Conservation (phyloP, 2,329 filamentous ascomycete species). For the Sporothrix globosa region DNA sequence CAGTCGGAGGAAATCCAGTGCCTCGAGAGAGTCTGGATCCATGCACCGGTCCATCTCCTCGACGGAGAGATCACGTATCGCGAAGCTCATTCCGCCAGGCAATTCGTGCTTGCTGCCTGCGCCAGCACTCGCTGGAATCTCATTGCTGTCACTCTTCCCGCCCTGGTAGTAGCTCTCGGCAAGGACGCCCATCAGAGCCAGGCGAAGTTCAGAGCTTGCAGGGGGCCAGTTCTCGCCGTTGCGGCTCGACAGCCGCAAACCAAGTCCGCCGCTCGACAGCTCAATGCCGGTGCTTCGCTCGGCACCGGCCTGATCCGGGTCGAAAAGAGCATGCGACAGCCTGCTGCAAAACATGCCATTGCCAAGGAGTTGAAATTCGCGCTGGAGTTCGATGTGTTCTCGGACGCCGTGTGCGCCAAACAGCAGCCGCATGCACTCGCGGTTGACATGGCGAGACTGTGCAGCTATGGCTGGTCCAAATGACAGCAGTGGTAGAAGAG, state of each 20-base stretch:
- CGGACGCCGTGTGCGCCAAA: constrained; percentile 74
- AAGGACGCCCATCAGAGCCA: constrained; percentile 84
- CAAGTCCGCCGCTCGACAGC: constrained; percentile 73
- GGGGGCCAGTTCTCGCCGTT: constrained; percentile 79
- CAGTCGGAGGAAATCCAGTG: constrained; percentile 88
- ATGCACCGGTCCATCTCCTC: constrained; percentile 82
- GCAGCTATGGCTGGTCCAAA: constrained; percentile 73
- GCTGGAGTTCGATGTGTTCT: constrained; percentile 73
- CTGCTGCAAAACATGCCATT: constrained; percentile 82
- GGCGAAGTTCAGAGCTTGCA: constrained; percentile 86
- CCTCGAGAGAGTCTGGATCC: constrained; percentile 79
- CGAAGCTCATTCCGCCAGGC: constrained; percentile 76
- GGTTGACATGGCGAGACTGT: constrained; percentile 77
- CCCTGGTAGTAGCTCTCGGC: constrained; percentile 66
- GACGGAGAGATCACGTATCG: constrained; percentile 76
- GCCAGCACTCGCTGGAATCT: neutral
- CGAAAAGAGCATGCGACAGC: constrained; percentile 81
- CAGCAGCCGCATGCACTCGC: constrained; percentile 72
- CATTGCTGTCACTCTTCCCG: neutral
- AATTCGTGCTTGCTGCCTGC: constrained; percentile 47
- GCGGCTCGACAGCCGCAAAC: constrained; percentile 77
- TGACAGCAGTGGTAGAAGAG: constrained; percentile 68
- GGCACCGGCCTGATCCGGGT: constrained; percentile 77
- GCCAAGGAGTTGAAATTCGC: constrained; percentile 79
- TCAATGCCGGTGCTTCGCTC: constrained; percentile 70